Conservation (phyloP, 192 early-diverging fungal species). For the Entomortierella parvispora region DNA sequence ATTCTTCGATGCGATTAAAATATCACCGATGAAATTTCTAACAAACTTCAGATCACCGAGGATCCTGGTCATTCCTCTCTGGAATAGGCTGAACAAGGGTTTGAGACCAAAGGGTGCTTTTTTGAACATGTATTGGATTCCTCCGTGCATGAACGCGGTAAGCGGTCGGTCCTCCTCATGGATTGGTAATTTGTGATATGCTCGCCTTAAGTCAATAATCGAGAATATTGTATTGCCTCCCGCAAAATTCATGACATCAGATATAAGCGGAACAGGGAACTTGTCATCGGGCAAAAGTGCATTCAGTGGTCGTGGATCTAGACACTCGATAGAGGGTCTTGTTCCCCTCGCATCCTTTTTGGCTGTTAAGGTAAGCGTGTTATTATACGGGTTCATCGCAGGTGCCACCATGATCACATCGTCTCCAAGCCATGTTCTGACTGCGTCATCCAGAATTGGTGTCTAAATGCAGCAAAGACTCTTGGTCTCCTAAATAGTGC, state of each 20-base stretch:
- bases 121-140: too few relatives aligned
- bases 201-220: too few relatives aligned
- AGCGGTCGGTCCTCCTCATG: too few relatives aligned
- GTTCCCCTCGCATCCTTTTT: conserved; percentile 9
- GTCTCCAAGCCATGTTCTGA: conserved; percentile 5
- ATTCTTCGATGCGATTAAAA: conserved; percentile 13
- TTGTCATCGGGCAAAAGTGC: conserved; percentile 10
- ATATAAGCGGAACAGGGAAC: conserved; percentile 6
- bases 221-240: neutral
- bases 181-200: too few relatives aligned
- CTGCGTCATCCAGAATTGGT: neutral
- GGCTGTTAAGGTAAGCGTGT: neutral
- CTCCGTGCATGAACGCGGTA: too few relatives aligned
- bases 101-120: too few relatives aligned
- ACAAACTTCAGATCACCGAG: conserved; percentile 32
- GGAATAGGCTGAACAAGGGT: neutral
- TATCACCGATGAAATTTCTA: conserved; percentile 19
- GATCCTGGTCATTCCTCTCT: conserved; percentile 13
- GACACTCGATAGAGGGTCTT: conserved; percentile 12
- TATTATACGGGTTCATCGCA: neutral
- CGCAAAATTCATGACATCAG: conserved; percentile 4
- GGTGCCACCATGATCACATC: neutral
- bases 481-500: neutral
- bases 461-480: neutral
- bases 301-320: conserved; percentile 9